These are phyloP conservation scores for Chenopodium formosanum DNA, from an alignment of 148 eudicot genomes.

Conservation along the genomic window DNA sequence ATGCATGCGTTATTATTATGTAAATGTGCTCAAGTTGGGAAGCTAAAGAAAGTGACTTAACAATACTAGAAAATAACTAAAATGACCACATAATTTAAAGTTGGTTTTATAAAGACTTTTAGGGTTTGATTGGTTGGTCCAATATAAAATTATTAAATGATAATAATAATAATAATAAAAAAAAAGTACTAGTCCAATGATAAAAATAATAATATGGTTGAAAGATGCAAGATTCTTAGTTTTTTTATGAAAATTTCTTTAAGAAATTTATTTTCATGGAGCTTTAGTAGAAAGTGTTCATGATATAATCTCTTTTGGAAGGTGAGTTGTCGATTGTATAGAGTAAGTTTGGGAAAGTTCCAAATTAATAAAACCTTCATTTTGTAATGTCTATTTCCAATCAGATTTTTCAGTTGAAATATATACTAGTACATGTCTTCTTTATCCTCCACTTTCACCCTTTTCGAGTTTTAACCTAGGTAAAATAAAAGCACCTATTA, in stretches of 20 bases:
- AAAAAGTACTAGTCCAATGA: background rate
- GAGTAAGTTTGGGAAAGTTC: background rate
- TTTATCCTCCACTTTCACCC: no score
- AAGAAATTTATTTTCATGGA: background rate
- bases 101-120: background rate
- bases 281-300: background rate
- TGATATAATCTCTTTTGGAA: background rate
- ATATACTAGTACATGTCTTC: no score
- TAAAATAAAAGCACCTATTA: no score
- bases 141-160: background rate
- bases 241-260: background rate
- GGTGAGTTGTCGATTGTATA: slow-evolving; percentile 1
- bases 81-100: background rate
- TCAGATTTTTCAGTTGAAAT: background rate
- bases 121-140: background rate
- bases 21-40: background rate
- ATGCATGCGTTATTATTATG: background rate
- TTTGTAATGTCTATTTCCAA: slow-evolving; percentile 1
- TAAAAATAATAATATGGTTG: no score
- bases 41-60: slow-evolving; percentile 20
- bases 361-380: background rate
- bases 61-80: background rate
- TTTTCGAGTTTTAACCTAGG: no score
- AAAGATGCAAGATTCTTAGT: background rate
- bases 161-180: no score